Conservation (phyloP, 2,329 filamentous ascomycete genomes). For the Lecanicillium sp. region DNA sequence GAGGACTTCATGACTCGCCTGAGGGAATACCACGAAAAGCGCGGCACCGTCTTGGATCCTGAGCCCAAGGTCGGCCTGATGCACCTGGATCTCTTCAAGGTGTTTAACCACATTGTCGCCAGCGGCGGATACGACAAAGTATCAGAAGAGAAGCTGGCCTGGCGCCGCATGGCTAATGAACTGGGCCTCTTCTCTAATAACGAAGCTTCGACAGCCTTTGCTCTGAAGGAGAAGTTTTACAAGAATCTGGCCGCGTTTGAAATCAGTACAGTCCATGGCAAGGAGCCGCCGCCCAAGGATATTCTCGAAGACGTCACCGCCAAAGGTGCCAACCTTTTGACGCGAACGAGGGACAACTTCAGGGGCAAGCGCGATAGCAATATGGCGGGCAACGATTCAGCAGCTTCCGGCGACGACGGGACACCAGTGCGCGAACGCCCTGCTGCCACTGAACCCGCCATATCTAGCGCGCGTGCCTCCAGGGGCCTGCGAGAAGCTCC, state of each 20-base stretch:
- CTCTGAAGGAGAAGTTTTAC: constrained; percentile 82
- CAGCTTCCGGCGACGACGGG: constrained; percentile 52
- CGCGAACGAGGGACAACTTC: constrained; percentile 72
- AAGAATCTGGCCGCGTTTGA: constrained; percentile 84
- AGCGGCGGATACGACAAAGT: constrained; percentile 83
- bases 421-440: constrained; percentile 48
- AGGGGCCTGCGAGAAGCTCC: constrained; percentile 73
- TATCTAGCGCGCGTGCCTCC: constrained; percentile 50
- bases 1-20: constrained; percentile 71
- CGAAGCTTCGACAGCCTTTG: constrained; percentile 75
- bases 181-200: constrained; percentile 69
- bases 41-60: constrained; percentile 71
- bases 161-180: constrained; percentile 71
- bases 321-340: constrained; percentile 73
- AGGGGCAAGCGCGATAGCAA: constrained; percentile 37
- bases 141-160: constrained; percentile 75
- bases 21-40: constrained; percentile 65
- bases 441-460: constrained; percentile 35
- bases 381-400: constrained; percentile 48
- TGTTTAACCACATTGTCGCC: constrained; percentile 69
- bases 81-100: constrained; percentile 67
- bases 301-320: constrained; percentile 84
- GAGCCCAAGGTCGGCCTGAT: constrained; percentile 75
- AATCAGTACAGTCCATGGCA: constrained; percentile 67
- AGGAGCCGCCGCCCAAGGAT: constrained; percentile 78